Percentiles rank a stretch among this genome's conserved stretches.
phyloP scores from a whole-genome alignment of 176 grass and related monocot species.

The Panicum miliaceum region DNA sequence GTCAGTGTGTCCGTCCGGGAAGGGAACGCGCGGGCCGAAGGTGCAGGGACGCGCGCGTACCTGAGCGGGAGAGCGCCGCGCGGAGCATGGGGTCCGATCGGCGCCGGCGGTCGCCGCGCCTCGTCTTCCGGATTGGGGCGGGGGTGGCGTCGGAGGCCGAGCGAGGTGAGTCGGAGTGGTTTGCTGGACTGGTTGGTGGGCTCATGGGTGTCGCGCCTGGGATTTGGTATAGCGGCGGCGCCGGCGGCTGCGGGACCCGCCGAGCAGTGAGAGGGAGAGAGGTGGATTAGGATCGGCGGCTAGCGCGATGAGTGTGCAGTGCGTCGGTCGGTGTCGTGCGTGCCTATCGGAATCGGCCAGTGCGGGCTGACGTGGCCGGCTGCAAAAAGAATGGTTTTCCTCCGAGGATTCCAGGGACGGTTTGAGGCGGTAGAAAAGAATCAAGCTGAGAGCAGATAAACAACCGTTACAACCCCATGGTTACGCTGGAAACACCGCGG shows the following conservation, averaged over 20 bases:
- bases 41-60: background rate
- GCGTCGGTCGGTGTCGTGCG: constrained; percentile 9
- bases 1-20: background rate
- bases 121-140: constrained; percentile 13
- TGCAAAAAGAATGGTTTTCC: background rate
- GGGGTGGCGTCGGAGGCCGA: background rate
- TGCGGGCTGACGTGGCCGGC: constrained; percentile 13
- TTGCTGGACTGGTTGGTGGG: background rate
- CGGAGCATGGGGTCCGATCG: constrained; percentile 46
- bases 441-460: too few species aligned
- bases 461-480: too few species aligned
- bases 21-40: background rate
- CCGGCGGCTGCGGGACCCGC: background rate
- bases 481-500: too few species aligned
- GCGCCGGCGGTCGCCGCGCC: background rate
- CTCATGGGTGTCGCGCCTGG: background rate
- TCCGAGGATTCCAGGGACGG: background rate
- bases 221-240: constrained; percentile 6
- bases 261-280: background rate
- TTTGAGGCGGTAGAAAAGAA: too few species aligned
- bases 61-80: constrained; percentile 50
- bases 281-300: background rate
- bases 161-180: background rate
- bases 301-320: constrained; percentile 12
- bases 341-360: background rate